Base-by-base conservation (phyloP, 805 yeast species). In the Zygoascus tannicola region DNA sequence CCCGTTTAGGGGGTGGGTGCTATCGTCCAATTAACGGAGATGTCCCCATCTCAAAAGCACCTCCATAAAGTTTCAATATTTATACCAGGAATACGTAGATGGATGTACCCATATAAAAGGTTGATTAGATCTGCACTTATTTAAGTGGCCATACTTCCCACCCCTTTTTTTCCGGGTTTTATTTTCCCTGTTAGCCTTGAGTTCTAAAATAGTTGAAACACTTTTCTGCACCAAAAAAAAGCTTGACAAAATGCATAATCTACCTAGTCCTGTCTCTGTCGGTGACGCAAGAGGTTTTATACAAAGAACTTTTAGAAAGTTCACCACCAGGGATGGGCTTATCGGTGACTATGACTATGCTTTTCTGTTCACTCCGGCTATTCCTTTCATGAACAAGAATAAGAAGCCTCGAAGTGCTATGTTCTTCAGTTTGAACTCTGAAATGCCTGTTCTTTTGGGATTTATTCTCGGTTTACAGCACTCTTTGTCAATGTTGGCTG, bases 401-500 rank as follows among this genome's bases (percentile, higher is more conserved):
- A 66, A 76, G 2, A 86, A 81, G 55, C 94, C 95, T 0, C 7
- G 12, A 12, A 26, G 12, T 26, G 14, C 44, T n/a, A 21, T 44
- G 37, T 87, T 87, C 64, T 88, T 86, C 55, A 86, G 92, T 3
- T 64, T 87, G 41, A 69, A 86, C 58, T 76, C 80, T 36, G 85
- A 79, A 1, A 79, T 88, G 76, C 97, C 97, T 0, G 53, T 86
- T n/a, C 53, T 82, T 5, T 67, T 87, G 45, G 94, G 94, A 1
- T 60, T 82, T 45, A 45, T 87, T 8, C 71, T 88, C 28, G 96
- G 97, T 15, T 71, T 87, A 50, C 96, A 87, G 66, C 97, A 87
- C 59, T 67, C 94, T 1, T 62, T 87, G 51, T 78, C 96, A 21
- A 87, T 88, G 95, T 66, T 87, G 65, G 96, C 95, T 14, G 96